These are phyloP conservation scores for Euclidium syriacum DNA, from an alignment of 345 rosid species.

Conservation along the genomic window DNA sequence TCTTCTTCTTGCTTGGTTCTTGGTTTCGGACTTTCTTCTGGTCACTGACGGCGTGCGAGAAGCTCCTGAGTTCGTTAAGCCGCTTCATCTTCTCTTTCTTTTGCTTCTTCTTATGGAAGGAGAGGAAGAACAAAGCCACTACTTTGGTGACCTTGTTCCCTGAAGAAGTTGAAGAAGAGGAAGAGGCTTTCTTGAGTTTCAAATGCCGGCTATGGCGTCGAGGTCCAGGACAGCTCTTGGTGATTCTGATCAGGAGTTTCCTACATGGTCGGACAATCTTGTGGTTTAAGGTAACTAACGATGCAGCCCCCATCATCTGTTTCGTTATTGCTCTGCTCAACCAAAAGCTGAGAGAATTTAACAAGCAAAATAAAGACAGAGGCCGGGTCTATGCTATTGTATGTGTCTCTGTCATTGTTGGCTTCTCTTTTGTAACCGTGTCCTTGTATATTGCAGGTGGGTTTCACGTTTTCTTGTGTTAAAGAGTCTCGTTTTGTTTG, in stretches of 20 bases:
- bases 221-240: conserved; percentile 23
- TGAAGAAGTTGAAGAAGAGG: conserved; percentile 8
- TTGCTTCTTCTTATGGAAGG: conserved; percentile 34
- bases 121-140: conserved; percentile 33
- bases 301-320: conserved; percentile 15
- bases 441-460: conserved; percentile 18
- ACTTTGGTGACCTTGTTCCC: conserved; percentile 32
- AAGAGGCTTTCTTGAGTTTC: conserved; percentile 33
- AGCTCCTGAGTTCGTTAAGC: conserved; percentile 32
- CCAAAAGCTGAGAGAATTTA: not conserved
- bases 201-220: conserved; percentile 21
- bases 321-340: not conserved
- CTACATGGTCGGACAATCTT: conserved; percentile 31
- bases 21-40: conserved; percentile 15
- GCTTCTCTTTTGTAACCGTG: conserved; percentile 20
- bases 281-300: conserved; percentile 31
- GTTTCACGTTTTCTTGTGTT: conserved; percentile 25
- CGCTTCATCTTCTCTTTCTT: conserved; percentile 36
- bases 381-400: not conserved
- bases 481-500: conserved; percentile 20
- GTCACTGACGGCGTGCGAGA: conserved; percentile 27
- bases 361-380: not conserved
- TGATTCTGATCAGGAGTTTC: conserved; percentile 29
- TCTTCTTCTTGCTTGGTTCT: conserved; percentile 26
- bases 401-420: not conserved